Base-by-base conservation (phyloP, 2,329 filamentous ascomycete genomes). In the Monilinia polystroma region DNA sequence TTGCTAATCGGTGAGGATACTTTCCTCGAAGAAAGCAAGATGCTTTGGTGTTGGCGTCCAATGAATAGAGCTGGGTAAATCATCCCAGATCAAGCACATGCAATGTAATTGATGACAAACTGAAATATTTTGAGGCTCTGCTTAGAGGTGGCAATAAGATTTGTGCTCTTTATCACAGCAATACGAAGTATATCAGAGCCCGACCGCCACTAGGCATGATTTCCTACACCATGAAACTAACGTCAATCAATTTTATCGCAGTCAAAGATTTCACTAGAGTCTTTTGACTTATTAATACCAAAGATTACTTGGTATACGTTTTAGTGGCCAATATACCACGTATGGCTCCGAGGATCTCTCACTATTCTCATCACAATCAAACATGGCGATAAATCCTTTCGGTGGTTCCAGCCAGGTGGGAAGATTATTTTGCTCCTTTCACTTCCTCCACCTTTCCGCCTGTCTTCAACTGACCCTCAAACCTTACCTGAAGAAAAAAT, bases 71-170 rank as follows among this genome's bases (percentile, higher is more conserved):
- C 57, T 20, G 29, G 43, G 14, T 49, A 23, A 60, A 60, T 60
- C 26, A 60, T 35, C 29, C n/a, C n/a, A 38, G 12, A 49, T 49
- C 43, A 23, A 60, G 57, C 43, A 60, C 6, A 35, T 20, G 43
- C 35, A 49, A 49, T 32, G 43, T 26, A 47, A 14, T 47, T 11
- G 47, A 43, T 49, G 60, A 32, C 23, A 32, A 54, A 63, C 10
- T 8, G 12, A 11, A 56, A 26, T 14, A 16, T 23, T 56, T 45
- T 63, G 60, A 41, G 60, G 60, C 51, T 63, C 60, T 45, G 26
- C 20, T 12, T 63, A 23, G 11, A 55, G 38, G 23, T 18, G 56
- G 14, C 23, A 35, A 23, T 63, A 51, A 18, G 20, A 18, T 49
- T 7, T 59, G 29, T 32, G 32, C 35, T 35, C 8, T 6, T 14